These are phyloP conservation scores for Macrophomina phaseolina DNA, from an alignment of 2,329 filamentous ascomycete species.

Conservation along the genomic window DNA sequence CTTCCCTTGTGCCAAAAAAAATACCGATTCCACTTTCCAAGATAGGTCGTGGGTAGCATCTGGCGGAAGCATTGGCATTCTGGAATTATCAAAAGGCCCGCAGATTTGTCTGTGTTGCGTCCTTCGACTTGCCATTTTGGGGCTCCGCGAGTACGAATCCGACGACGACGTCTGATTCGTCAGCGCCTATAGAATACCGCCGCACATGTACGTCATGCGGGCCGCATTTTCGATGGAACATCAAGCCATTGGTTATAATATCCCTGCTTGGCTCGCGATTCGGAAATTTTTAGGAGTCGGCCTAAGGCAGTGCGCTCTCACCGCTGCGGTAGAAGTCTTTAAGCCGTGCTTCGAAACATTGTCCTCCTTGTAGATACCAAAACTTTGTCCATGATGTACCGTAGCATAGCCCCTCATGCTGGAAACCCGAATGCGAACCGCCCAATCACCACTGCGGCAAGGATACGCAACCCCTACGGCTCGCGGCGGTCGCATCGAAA, in stretches of 20 bases:
- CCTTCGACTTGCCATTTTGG: neutral
- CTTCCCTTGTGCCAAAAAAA: no score
- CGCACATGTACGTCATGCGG: neutral
- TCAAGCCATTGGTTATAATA: neutral
- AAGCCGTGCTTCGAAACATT: no score
- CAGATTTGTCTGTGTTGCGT: no score
- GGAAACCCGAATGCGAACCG: neutral
- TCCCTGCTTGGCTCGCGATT: neutral
- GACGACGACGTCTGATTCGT: neutral
- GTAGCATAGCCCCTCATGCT: neutral
- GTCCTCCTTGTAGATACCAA: no score
- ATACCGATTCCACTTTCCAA: no score
- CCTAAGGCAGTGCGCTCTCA: no score
- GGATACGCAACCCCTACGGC: neutral
- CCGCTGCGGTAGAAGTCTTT: no score
- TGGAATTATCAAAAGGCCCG: no score
- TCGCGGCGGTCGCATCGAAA: conserved; percentile 54
- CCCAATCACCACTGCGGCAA: neutral
- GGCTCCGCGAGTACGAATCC: neutral
- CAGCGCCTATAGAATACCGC: neutral
- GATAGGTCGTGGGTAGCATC: no score
- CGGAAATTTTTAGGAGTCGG: neutral
- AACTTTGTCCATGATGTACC: neutral
- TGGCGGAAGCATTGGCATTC: no score
- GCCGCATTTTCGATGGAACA: no score